These are phyloP conservation scores for Neopestalotiopsis sp. DNA, from an alignment of 2,329 filamentous ascomycete genomes.

Conservation along the genomic window DNA sequence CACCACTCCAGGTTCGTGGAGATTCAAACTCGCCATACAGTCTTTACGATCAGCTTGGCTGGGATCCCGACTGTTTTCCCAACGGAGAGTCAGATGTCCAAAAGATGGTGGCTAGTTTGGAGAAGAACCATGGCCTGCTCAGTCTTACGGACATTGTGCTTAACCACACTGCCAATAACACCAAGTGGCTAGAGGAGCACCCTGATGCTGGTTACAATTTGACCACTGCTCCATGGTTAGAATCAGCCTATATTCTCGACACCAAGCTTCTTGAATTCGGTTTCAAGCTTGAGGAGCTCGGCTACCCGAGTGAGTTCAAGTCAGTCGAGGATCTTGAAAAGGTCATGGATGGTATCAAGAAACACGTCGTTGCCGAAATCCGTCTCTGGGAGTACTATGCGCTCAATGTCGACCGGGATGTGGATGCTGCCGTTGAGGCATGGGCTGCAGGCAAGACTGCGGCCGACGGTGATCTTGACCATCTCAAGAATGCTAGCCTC, in stretches of 20 bases:
- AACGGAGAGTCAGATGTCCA: conserved; percentile 83
- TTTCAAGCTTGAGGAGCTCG: conserved; percentile 70
- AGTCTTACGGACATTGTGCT: conserved; percentile 95
- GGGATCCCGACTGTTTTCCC: conserved; percentile 83
- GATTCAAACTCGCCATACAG: conserved; percentile 97
- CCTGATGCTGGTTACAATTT: conserved; percentile 96
- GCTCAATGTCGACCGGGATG: conserved; percentile 77
- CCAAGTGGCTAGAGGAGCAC: conserved; percentile 90
- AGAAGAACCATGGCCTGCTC: conserved; percentile 82
- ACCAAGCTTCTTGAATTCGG: conserved; percentile 76
- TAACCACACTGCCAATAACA: conserved; percentile 97
- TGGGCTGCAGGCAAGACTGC: conserved; percentile 70
- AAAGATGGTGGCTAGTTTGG: conserved; percentile 79
- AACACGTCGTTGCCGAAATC: conserved; percentile 76
- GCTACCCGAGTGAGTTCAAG: conserved; percentile 77
- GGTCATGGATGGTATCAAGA: conserved; percentile 86
- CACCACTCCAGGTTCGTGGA: conserved; percentile 87
- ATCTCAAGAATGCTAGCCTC: conserved; percentile 51
- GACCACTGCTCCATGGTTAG: conserved; percentile 81
- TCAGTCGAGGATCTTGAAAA: conserved; percentile 74
- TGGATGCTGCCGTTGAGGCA: conserved; percentile 69
- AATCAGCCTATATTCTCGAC: conserved; percentile 68
- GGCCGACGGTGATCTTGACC: conserved; percentile 48
- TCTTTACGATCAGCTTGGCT: conserved; percentile 88
- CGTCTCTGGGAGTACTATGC: conserved; percentile 95